Evolutionary conservation across 1,284 basidiomycete genomes (phyloP).

Genomic region (Melampsora americana): DNA sequence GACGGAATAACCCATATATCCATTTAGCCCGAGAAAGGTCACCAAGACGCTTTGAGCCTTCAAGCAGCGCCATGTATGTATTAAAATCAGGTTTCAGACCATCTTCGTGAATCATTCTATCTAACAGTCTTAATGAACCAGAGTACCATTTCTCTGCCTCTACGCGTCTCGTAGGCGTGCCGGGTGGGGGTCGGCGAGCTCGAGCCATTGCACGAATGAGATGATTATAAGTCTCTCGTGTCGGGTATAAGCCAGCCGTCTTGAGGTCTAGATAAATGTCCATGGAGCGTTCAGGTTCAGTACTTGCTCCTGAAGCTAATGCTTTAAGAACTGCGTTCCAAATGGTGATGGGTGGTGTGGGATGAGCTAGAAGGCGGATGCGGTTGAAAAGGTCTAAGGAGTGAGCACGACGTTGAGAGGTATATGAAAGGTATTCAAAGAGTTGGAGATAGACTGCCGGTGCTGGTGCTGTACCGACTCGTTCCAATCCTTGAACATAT

Average conservation of each 20-base stretch:
- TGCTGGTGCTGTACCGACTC: slow-evolving; percentile 16
- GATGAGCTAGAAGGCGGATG: slow-evolving; percentile 38
- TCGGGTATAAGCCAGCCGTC: slow-evolving; percentile 10
- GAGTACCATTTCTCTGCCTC: slow-evolving; percentile 44
- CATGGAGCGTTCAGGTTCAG: slow-evolving; percentile 39
- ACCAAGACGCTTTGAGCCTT: slow-evolving; percentile 38
- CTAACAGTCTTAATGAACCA: slow-evolving; percentile 25
- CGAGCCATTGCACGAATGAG: slow-evolving; percentile 36
- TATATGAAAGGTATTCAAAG: slow-evolving; percentile 31
- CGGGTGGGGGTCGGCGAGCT: slow-evolving; percentile 31
- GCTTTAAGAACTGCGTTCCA: slow-evolving; percentile 37
- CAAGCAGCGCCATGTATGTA: slow-evolving; percentile 37
- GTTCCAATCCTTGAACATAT: slow-evolving; percentile 17
- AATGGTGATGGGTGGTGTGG: slow-evolving; percentile 37
- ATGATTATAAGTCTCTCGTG: slow-evolving; percentile 41
- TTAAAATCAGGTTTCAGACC: slow-evolving; percentile 22
- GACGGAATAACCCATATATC: slow-evolving; percentile 31
- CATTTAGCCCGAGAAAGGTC: slow-evolving; percentile 41
- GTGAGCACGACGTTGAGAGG: slow-evolving; percentile 16
- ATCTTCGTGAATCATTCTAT: slow-evolving; percentile 40
- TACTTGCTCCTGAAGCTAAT: slow-evolving; percentile 39
- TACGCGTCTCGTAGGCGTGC: slow-evolving; percentile 12
- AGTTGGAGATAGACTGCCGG: slow-evolving; percentile 37
- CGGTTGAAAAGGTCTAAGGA: slow-evolving; percentile 43
- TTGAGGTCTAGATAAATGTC: slow-evolving; percentile 33